Conservation (phyloP, 2,329 filamentous ascomycete genomes). For the Aspergillus glaucus region DNA sequence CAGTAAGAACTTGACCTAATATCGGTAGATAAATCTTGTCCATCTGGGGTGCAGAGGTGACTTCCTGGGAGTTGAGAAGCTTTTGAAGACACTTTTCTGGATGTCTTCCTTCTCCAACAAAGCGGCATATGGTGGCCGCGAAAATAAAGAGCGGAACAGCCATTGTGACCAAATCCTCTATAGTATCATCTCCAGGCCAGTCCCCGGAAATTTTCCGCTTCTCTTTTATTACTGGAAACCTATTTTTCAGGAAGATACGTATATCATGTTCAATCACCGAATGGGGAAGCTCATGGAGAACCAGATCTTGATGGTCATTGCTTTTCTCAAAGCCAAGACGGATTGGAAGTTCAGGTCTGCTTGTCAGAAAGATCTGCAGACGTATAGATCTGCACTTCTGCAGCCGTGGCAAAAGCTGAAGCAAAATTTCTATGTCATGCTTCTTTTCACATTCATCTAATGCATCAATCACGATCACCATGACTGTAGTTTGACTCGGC, state of each 20-base stretch:
- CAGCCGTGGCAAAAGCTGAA: not conserved
- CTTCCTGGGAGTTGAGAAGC: not conserved
- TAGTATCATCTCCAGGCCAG: not conserved
- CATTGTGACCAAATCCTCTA: constrained; percentile 1
- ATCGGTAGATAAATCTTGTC: constrained; percentile 19
- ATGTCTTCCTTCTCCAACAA: not conserved
- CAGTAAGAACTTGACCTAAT: constrained; percentile 10
- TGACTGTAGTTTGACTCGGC: no score
- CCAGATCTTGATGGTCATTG: not conserved
- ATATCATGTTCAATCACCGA: not conserved
- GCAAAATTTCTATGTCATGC: not conserved
- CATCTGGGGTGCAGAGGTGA: constrained; percentile 9
- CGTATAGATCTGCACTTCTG: not conserved
- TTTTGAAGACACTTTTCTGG: not conserved
- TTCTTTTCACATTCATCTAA: not conserved
- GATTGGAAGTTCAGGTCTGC: not conserved
- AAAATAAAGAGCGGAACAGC: constrained; percentile 7
- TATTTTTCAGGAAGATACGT: not conserved
- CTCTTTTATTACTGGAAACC: no score
- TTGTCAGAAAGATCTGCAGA: not conserved
- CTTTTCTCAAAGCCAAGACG: not conserved
- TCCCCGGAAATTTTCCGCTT: not conserved
- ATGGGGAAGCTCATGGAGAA: not conserved
- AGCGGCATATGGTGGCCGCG: constrained; percentile 1
- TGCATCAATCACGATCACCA: not conserved